Conservation (phyloP, 2,329 filamentous ascomycete genomes). For the Pseudogymnoascus pannorum region DNA sequence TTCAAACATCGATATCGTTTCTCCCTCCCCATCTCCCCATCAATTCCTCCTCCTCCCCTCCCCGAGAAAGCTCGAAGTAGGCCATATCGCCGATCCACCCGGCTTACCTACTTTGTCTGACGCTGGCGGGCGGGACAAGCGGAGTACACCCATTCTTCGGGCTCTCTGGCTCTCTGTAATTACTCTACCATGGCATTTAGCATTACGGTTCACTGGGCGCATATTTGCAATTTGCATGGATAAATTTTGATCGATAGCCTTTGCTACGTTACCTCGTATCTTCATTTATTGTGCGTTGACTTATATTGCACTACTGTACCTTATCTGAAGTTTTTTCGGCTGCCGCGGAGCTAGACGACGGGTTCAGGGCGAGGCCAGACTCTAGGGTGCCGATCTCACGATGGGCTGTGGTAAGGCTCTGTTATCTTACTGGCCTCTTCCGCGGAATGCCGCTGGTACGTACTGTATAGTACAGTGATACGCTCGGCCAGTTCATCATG, state of each 20-base stretch:
- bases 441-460: not conserved
- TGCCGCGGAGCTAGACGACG: not conserved
- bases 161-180: not conserved
- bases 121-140: not conserved
- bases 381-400: not conserved
- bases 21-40: not conserved
- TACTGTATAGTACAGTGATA: too few relatives aligned
- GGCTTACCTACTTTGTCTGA: not conserved
- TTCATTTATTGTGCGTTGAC: not conserved
- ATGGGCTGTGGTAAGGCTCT: not conserved
- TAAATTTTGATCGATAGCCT: not conserved
- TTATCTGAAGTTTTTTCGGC: slow-evolving; percentile 1
- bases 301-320: slow-evolving; percentile 7
- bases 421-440: not conserved
- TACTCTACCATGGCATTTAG: not conserved
- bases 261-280: not conserved
- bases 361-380: not conserved
- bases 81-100: not conserved
- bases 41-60: not conserved
- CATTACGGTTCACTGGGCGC: not conserved
- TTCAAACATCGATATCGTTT: not conserved
- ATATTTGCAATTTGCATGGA: not conserved
- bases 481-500: not conserved
- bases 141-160: not conserved
- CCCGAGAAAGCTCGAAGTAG: not conserved